These are phyloP conservation scores for Fusarium beomiforme DNA, from an alignment of 2,329 filamentous ascomycete genomes.

Conservation along the genomic window DNA sequence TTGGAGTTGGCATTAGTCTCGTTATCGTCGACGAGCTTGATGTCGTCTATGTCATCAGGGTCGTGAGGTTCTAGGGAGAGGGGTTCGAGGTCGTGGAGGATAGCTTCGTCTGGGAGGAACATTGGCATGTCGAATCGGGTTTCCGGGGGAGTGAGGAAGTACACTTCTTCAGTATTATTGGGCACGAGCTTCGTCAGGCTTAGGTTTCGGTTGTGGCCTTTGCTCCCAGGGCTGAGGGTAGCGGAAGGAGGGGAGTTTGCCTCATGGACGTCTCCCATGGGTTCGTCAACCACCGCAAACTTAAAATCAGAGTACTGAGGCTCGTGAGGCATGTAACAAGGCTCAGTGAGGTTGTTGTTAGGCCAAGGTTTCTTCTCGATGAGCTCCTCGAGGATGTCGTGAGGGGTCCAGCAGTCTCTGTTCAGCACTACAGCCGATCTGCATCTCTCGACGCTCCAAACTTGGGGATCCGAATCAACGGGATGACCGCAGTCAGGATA, in stretches of 20 bases:
- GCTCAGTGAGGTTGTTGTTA: not conserved
- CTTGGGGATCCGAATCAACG: not conserved
- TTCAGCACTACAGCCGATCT: not conserved
- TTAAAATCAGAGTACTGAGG: not conserved
- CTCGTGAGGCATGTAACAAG: not conserved
- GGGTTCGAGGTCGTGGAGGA: not conserved
- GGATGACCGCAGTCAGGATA: slow-evolving; percentile 39
- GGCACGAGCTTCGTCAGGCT: not conserved
- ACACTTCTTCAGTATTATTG: not conserved
- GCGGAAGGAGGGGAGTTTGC: not conserved
- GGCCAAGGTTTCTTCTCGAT: slow-evolving; percentile 20
- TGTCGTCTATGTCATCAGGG: not conserved
- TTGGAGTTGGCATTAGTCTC: not conserved
- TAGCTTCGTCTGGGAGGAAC: not conserved
- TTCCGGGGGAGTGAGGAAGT: not conserved
- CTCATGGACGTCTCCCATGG: not conserved
- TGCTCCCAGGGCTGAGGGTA: not conserved
- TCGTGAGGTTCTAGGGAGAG: not conserved
- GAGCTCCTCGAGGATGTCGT: not conserved
- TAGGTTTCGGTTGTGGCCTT: not conserved
- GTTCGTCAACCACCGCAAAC: not conserved
- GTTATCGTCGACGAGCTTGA: not conserved
- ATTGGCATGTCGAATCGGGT: not conserved
- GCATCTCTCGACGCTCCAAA: slow-evolving; percentile 33
- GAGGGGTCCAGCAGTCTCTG: slow-evolving; percentile 38